Base-by-base conservation (phyloP, 345 rosid genomes). In the Barbarea vulgaris region DNA sequence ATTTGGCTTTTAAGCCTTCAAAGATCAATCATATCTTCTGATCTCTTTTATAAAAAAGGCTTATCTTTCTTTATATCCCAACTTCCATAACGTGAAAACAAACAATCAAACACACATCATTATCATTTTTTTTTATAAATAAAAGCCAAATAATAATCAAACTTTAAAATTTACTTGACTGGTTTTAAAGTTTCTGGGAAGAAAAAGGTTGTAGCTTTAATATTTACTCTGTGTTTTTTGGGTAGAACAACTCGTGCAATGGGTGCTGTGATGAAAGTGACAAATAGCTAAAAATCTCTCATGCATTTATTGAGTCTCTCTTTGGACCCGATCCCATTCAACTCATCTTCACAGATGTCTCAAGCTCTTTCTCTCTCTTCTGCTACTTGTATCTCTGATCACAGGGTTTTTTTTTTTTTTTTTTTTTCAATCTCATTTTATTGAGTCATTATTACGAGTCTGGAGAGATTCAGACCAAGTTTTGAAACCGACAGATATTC, bases 211-310 rank as follows among this genome's bases (percentile, higher is more conserved):
- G 1, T 9, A 42, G 31, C 75, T 70, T 60, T 75, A 67, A 27
- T 60, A 1, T 76, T 50, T 25, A 27, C 59, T 54, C 36, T 12
- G 53, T 51, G 30, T 59, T 48, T 69, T 64, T 72, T 17, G 67
- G 60, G 67, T 77, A 71, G 62, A 77, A 65, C 69, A 66, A 65
- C 73, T 78, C 81, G 73, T 78, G 80, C 80, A 64, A 71, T 64
- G 61, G 60, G 67, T 67, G 76, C 76, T 70, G 76, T 77, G 80
- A 44, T 77, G 80, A 77, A 77, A 77, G 71, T 77, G 81, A 77
- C 77, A 70, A 71, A 71, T 77, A 77, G 76, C 81, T 71, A 78
- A 46, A 51, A 42, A 28, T 14, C 30, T 65, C 56, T 72, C 73
- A 57, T 72, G 81, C 81, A 78, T 78, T 78, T 78, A 78, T 78